Base-by-base conservation (phyloP, 1,284 basidiomycete species). In the Malassezia obtusa region DNA sequence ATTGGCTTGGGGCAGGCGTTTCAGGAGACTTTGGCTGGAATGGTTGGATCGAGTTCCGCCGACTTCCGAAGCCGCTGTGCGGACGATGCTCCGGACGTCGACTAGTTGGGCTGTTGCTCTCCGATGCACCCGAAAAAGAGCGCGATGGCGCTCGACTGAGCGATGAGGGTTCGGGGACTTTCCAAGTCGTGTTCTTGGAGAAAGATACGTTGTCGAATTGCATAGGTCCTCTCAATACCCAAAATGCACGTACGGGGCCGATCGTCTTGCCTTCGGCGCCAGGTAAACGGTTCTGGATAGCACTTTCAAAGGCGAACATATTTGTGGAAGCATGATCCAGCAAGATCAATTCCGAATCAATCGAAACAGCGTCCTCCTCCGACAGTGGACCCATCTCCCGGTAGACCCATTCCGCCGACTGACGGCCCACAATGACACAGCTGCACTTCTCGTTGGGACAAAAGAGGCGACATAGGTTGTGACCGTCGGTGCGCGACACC, bases 161-260 rank as follows among this genome's bases (percentile, higher is more conserved):
- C 14, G 22, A 2, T 5, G 22, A 21, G 15, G 45, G 32, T 11
- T 46, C 45, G 21, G 57, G 57, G 12, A 52, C 54, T 31, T 24
- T 47, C 70, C 70, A 73, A 35, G 50, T 52, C n/a, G 60, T 49
- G 38, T 70, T 66, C 28, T 62, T 60, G 2, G 64, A 65, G 47
- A 73, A 73, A 21, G 66, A 64, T 10, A 73, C 60, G 32, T 73
- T 73, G 36, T 73, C 69, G 45, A 73, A 71, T 26, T 61, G 51
- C 55, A 73, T 56, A 12, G 71, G 64, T 17, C 60, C 58, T 3
- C 52, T 49, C 8, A 73, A 59, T 45, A 50, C 53, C 68, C 68
- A 73, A 33, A 71, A 70, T 4, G 59, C 64, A 15, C 53, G 48
- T 1, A 56, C 30, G 5, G 53, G 48, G 0, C 53, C 53, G 19